Evolutionary conservation across 2,329 filamentous ascomycete species (phyloP).

Genomic region (Penicillium sumatraense): DNA sequence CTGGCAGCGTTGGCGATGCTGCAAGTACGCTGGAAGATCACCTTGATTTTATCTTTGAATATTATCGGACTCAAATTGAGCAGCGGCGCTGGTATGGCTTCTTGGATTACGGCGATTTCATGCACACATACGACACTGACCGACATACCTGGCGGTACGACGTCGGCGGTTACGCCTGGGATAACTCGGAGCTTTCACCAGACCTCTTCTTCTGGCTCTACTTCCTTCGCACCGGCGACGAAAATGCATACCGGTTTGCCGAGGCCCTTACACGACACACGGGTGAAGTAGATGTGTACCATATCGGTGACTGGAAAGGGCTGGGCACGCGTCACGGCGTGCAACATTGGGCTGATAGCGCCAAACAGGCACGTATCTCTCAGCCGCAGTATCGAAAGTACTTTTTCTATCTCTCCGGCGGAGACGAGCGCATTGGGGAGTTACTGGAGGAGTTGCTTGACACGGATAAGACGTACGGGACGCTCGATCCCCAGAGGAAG

Average conservation of each 20-base stretch:
- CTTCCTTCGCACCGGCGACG: constrained; percentile 63
- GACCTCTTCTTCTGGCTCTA: constrained; percentile 68
- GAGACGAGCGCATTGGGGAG: constrained; percentile 23
- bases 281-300: constrained; percentile 66
- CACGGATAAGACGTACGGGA: constrained; percentile 15
- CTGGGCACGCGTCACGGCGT: constrained; percentile 67
- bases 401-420: constrained; percentile 31
- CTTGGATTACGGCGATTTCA: constrained; percentile 65
- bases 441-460: constrained; percentile 18
- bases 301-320: constrained; percentile 61
- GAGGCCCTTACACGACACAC: constrained; percentile 64
- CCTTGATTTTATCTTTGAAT: constrained; percentile 61
- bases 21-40: constrained; percentile 57
- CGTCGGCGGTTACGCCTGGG: constrained; percentile 67
- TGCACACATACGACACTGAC: constrained; percentile 65
- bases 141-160: constrained; percentile 67
- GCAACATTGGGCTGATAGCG: constrained; percentile 64
- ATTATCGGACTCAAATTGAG: constrained; percentile 61
- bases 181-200: constrained; percentile 66
- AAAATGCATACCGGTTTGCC: constrained; percentile 63
- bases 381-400: constrained; percentile 19
- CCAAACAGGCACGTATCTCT: constrained; percentile 66
- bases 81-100: constrained; percentile 67
- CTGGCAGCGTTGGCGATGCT: constrained; percentile 31
- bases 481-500: constrained; percentile 18